phyloP scores from a whole-genome alignment of 2,329 filamentous ascomycete species.

The Trichoderma koningiopsis region DNA sequence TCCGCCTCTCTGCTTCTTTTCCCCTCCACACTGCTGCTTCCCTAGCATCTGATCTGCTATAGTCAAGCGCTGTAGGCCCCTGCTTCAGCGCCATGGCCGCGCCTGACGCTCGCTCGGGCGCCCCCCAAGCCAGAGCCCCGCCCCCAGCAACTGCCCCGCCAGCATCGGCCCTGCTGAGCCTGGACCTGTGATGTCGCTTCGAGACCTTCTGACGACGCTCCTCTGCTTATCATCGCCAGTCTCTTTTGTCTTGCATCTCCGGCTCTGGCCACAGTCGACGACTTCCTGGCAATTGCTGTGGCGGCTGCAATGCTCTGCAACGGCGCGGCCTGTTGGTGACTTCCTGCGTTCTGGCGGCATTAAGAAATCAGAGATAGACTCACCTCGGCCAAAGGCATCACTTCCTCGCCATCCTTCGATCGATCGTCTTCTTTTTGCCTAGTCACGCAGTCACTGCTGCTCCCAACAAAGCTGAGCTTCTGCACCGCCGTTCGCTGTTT shows the following conservation, averaged over 20 bases:
- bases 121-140: constrained; percentile 10
- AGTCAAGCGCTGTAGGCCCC: neutral
- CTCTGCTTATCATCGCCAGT: constrained; percentile 13
- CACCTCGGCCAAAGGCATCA: neutral
- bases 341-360: neutral
- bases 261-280: neutral
- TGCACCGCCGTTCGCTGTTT: neutral
- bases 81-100: constrained; percentile 1
- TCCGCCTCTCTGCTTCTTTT: neutral
- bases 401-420: neutral
- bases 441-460: neutral
- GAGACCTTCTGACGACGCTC: constrained; percentile 23
- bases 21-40: neutral
- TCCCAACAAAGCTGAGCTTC: neutral
- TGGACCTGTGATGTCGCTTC: constrained; percentile 15
- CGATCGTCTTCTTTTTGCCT: neutral
- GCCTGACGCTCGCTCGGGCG: constrained; percentile 25
- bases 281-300: neutral
- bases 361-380: neutral
- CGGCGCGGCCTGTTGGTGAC: neutral
- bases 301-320: constrained; percentile 4
- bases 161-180: constrained; percentile 15
- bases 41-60: neutral
- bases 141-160: constrained; percentile 20
- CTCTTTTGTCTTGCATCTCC: neutral